A percentile compares a stretch with the other conserved stretches of the same genome.
These are phyloP conservation scores for Leccinum obscurum DNA, from an alignment of 768 basidiomycete genomes.

Conservation along the genomic window DNA sequence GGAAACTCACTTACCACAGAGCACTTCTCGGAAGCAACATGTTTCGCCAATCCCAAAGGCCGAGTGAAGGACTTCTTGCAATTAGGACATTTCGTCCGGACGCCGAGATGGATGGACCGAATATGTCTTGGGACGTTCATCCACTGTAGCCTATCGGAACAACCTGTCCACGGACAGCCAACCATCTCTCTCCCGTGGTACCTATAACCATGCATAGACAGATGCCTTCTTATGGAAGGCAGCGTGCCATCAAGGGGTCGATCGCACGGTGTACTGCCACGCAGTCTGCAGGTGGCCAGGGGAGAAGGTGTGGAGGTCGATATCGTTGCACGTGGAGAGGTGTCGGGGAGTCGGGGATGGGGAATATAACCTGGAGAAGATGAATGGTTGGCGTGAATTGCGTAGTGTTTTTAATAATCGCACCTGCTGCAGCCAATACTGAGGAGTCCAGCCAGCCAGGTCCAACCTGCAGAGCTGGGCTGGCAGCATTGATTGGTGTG, in stretches of 20 bases:
- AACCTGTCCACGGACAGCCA: slow-evolving; percentile 10
- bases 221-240: slow-evolving; percentile 5
- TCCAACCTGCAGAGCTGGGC: background rate
- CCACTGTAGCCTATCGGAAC: slow-evolving; percentile 5
- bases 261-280: background rate
- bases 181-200: slow-evolving; percentile 4
- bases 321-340: background rate
- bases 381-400: background rate
- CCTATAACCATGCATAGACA: slow-evolving; percentile 7
- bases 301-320: background rate
- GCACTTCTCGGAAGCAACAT: slow-evolving; percentile 12
- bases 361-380: background rate
- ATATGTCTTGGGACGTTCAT: slow-evolving; percentile 14
- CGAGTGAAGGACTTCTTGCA: slow-evolving; percentile 14
- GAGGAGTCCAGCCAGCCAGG: slow-evolving; percentile 5
- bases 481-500: background rate
- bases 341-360: background rate
- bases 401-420: background rate
- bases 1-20: background rate
- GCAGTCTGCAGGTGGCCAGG: slow-evolving; percentile 1
- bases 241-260: slow-evolving; percentile 3
- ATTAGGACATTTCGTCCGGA: slow-evolving; percentile 10
- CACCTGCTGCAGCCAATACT: background rate
- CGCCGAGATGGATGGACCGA: slow-evolving; percentile 11
- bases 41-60: slow-evolving; percentile 12